These are phyloP conservation scores for Verticillium dahliae DNA, from an alignment of 2,329 filamentous ascomycete species.

Conservation along the genomic window DNA sequence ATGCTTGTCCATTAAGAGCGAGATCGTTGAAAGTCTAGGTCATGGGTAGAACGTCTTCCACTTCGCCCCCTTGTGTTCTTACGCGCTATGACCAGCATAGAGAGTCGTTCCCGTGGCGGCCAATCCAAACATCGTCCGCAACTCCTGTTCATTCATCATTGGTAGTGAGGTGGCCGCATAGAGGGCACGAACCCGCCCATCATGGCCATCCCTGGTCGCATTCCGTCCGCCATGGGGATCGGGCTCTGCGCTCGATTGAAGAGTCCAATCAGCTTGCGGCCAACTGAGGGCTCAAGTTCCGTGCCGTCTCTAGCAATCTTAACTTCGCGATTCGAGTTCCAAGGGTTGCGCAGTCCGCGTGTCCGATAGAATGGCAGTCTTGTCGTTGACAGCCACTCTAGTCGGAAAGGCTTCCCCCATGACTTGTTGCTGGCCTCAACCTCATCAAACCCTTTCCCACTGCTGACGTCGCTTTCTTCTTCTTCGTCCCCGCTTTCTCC, in stretches of 20 bases:
- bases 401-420: conserved; percentile 86
- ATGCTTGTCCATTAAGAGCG: neutral
- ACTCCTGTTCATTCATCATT: conserved; percentile 13
- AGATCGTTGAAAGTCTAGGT: neutral
- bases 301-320: conserved; percentile 95
- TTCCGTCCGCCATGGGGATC: conserved; percentile 12
- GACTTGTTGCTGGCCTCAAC: conserved; percentile 49
- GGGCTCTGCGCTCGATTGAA: conserved; percentile 57
- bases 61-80: neutral
- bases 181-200: conserved; percentile 28
- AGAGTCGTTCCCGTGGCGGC: neutral
- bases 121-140: neutral
- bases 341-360: conserved; percentile 79
- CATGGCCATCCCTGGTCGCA: conserved; percentile 25
- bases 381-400: conserved; percentile 83
- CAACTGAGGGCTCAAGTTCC: conserved; percentile 79
- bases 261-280: conserved; percentile 67
- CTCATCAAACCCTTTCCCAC: conserved; percentile 29
- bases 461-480: conserved; percentile 31
- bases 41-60: neutral
- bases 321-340: conserved; percentile 92
- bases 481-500: conserved; percentile 35
- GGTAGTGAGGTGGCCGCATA: conserved; percentile 24
- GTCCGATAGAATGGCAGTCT: conserved; percentile 85
- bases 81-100: neutral